These are phyloP conservation scores for Protostelium mycophagum DNA, from an alignment of 78 protist genomes.

Conservation along the genomic window DNA sequence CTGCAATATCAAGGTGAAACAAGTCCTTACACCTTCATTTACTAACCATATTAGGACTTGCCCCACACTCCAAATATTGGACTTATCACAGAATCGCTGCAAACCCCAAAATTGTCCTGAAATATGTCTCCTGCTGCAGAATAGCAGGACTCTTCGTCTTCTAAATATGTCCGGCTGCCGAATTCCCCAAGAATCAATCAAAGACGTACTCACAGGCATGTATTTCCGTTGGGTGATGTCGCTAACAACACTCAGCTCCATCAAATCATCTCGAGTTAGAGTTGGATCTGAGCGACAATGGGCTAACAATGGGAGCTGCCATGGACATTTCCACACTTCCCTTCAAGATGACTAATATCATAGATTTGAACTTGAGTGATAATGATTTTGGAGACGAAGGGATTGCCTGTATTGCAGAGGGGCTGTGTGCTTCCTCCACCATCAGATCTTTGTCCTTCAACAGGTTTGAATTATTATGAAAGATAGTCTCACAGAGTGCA, in stretches of 20 bases:
- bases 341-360: slow-evolving; percentile 28
- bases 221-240: background rate
- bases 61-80: background rate
- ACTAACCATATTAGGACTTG: background rate
- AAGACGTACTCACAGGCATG: background rate
- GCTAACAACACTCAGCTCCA: background rate
- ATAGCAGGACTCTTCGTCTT: background rate
- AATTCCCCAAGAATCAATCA: background rate
- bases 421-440: slow-evolving; percentile 28
- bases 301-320: background rate
- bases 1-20: background rate
- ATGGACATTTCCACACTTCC: background rate
- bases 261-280: background rate
- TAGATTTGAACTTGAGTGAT: slow-evolving; percentile 36
- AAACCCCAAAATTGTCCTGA: background rate
- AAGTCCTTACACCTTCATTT: background rate
- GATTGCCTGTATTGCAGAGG: slow-evolving; percentile 49
- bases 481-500: slow-evolving; percentile 8
- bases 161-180: background rate
- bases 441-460: slow-evolving; percentile 30
- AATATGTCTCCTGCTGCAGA: background rate
- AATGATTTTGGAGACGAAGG: slow-evolving; percentile 71
- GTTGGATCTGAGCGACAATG: background rate
- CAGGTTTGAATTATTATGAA: slow-evolving; percentile 33
- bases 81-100: background rate